Percentiles rank a stretch among this genome's conserved stretches.
Evolutionary conservation across 2,329 filamentous ascomycete genomes (phyloP).

Genomic region (Neophaeococcomyces mojaviensis): DNA sequence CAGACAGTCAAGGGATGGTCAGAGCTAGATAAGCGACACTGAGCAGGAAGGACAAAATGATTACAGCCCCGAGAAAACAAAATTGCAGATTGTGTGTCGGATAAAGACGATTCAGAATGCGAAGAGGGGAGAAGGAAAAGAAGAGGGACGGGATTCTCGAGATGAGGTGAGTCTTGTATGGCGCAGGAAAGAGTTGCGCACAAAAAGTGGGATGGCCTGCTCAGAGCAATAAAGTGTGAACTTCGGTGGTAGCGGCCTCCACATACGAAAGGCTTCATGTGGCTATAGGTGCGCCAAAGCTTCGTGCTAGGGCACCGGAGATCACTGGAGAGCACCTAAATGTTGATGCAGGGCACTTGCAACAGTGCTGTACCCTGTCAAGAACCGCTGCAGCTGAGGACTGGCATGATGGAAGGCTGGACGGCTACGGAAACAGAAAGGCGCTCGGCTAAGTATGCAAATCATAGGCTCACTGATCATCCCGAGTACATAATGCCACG

Average conservation of each 20-base stretch:
- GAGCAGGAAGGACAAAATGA: conserved; percentile 4
- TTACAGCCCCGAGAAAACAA: conserved; percentile 5
- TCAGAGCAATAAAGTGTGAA: not conserved
- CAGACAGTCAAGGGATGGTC: conserved; percentile 6
- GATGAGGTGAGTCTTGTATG: not conserved
- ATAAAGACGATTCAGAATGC: not conserved
- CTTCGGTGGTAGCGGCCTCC: too few species aligned
- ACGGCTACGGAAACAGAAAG: too few species aligned
- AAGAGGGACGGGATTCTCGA: conserved; percentile 2
- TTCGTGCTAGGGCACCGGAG: too few species aligned
- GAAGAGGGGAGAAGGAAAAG: conserved; percentile 7
- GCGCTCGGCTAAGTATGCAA: too few species aligned
- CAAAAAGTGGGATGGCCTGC: not conserved
- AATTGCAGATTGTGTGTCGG: not conserved
- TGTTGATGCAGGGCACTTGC: not conserved
- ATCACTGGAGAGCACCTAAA: too few species aligned
- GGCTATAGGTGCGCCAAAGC: too few species aligned
- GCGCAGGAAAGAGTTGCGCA: not conserved
- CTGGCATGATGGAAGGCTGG: too few species aligned
- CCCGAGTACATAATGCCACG: too few species aligned
- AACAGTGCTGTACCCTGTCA: not conserved
- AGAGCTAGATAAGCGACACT: not conserved
- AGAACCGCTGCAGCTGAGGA: too few species aligned
- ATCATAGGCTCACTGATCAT: too few species aligned
- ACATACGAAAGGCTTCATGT: too few species aligned